Percentiles rank a stretch among this genome's conserved stretches.
Conservation (phyloP, 2,329 filamentous ascomycete genomes). For the Thelonectria blattea region DNA sequence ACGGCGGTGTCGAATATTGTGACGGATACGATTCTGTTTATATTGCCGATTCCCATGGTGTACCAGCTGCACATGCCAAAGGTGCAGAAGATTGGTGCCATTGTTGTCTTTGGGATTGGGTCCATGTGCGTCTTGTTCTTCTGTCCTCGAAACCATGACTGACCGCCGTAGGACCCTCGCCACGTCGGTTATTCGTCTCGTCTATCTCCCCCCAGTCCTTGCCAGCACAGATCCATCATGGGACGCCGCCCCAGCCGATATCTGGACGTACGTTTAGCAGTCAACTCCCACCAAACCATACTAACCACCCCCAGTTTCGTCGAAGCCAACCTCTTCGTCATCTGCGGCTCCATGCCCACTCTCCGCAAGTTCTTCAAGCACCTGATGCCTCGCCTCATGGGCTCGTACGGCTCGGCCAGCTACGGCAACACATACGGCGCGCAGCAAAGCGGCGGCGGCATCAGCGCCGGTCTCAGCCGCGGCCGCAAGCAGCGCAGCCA, state of each 20-base stretch:
- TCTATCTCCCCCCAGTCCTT: constrained; percentile 34
- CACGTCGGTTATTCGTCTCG: constrained; percentile 41
- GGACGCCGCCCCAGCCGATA: constrained; percentile 37
- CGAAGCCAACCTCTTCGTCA: constrained; percentile 48
- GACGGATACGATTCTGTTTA: constrained; percentile 53
- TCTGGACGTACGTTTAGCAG: constrained; percentile 38
- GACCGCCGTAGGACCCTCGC: constrained; percentile 37
- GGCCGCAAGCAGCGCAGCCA: constrained; percentile 24
- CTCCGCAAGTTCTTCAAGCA: constrained; percentile 45
- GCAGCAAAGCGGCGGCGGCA: constrained; percentile 11
- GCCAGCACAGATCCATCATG: constrained; percentile 39
- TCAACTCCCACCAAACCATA: constrained; percentile 17
- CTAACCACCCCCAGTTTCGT: constrained; percentile 37
- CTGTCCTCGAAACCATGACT: not conserved
- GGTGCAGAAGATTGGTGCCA: constrained; percentile 52
- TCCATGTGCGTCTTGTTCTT: constrained; percentile 35
- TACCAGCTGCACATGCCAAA: constrained; percentile 50
- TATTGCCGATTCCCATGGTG: constrained; percentile 53
- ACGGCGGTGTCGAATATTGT: constrained; percentile 55
- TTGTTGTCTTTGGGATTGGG: constrained; percentile 52
- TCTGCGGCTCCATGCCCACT: constrained; percentile 49
- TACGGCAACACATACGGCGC: constrained; percentile 16
- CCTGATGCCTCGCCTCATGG: constrained; percentile 39
- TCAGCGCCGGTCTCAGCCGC: constrained; percentile 9
- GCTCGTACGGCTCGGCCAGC: constrained; percentile 10